Percentiles rank a stretch among this genome's conserved stretches.
These are phyloP conservation scores for Backusella circina DNA, from an alignment of 192 early-diverging fungal genomes.

Conservation along the genomic window DNA sequence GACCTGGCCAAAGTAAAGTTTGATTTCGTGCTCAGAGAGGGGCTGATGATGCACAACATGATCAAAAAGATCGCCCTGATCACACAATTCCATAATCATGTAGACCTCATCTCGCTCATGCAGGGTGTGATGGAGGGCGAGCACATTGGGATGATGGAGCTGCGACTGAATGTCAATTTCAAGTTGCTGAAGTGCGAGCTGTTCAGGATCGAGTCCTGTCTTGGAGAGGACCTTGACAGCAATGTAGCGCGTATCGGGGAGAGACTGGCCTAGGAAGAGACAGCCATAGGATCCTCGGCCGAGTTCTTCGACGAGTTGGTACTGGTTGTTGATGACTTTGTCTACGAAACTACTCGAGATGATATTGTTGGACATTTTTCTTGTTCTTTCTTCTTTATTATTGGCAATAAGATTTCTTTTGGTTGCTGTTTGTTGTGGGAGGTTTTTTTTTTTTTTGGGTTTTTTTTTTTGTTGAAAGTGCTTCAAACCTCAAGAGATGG, in stretches of 20 bases:
- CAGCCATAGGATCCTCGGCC: conserved; percentile 76
- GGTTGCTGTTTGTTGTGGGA: too few relatives aligned
- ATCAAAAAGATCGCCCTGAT: conserved; percentile 90
- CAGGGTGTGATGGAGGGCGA: conserved; percentile 83
- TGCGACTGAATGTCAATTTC: conserved; percentile 57
- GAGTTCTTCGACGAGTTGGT: conserved; percentile 49
- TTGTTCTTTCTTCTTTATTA: not conserved
- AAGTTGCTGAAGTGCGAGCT: conserved; percentile 45
- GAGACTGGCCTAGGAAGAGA: conserved; percentile 64
- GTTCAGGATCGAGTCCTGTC: conserved; percentile 38
- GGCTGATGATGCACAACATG: conserved; percentile 81
- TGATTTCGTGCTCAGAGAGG: conserved; percentile 47
- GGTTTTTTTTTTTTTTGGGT: too few relatives aligned
- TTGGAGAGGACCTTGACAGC: conserved; percentile 59
- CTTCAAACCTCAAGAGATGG: too few relatives aligned
- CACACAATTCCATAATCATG: conserved; percentile 93
- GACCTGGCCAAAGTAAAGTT: conserved; percentile 70
- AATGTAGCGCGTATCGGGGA: conserved; percentile 36
- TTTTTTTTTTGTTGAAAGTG: too few relatives aligned
- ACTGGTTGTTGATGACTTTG: conserved; percentile 8
- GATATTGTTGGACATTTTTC: not conserved
- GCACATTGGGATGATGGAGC: conserved; percentile 74
- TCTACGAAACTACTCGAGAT: not conserved
- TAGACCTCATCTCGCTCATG: conserved; percentile 85
- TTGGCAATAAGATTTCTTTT: too few relatives aligned